Evolutionary conservation across 495 filamentous ascomycete species (phyloP), one percentile per base, ranked within the genome.

Genomic region (Cladorrhinum samala): DNA sequence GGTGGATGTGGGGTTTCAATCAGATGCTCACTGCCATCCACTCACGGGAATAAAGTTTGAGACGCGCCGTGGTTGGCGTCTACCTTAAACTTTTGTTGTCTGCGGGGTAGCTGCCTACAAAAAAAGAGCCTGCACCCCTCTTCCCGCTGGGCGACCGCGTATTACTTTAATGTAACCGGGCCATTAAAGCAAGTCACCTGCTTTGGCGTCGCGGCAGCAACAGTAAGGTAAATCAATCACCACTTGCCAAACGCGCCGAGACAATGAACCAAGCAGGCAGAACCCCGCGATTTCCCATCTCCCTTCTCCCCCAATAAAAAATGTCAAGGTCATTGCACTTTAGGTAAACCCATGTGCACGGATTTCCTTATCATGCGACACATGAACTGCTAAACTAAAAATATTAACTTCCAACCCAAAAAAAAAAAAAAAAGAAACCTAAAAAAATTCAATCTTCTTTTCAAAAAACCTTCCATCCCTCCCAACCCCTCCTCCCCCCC

Each of bases 161-260:
- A n/a, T n/a, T n/a, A n/a, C n/a, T n/a, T n/a, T n/a, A n/a, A n/a
- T n/a, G n/a, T n/a, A 9, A 38, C 3, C n/a, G n/a, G n/a, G n/a
- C 6, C 25, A 14, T 5, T 5, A 33, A 33, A 33, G 27, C 27
- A 6, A 33, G 60, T 63, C 60, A 63, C 56, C 50, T 63, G 60
- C 41, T 63, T 55, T 63, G 56, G 60, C 56, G 60, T 63, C 42
- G 40, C n/a, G 24, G 18, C n/a, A 14, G 19, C n/a, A n/a, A n/a
- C n/a, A n/a, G n/a, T n/a, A n/a, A n/a, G n/a, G n/a, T n/a, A n/a
- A n/a, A n/a, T n/a, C n/a, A n/a, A n/a, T n/a, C n/a, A n/a, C n/a
- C n/a, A n/a, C n/a, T n/a, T n/a, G n/a, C n/a, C n/a, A n/a, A n/a
- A n/a, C n/a, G n/a, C n/a, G n/a, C n/a, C n/a, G n/a, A n/a, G n/a